Evolutionary conservation across 2,329 filamentous ascomycete genomes (phyloP).

Genomic region (Canariomyces notabilis): DNA sequence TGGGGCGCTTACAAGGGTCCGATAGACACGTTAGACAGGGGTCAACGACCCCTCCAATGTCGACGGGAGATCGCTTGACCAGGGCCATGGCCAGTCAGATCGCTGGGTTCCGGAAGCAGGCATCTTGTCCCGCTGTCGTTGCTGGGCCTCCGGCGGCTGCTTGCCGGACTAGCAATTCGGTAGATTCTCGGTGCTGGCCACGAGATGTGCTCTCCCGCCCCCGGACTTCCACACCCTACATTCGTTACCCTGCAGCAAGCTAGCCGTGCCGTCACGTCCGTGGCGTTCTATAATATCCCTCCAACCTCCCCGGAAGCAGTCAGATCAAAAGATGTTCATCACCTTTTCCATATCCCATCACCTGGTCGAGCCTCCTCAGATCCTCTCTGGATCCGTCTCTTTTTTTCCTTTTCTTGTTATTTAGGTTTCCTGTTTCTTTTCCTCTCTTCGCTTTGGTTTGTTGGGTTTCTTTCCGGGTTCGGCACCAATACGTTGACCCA

Average conservation of each 20-base stretch:
- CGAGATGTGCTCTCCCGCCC: background rate
- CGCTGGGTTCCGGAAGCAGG: slow-evolving; percentile 1
- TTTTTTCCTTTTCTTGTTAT: slow-evolving; percentile 14
- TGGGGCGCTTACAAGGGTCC: slow-evolving; percentile 24
- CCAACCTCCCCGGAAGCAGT: slow-evolving; percentile 6
- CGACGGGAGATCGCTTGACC: slow-evolving; percentile 4
- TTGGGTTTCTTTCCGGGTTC: slow-evolving; percentile 13
- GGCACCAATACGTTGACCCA: slow-evolving; percentile 8
- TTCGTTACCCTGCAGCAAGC: background rate
- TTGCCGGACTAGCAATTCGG: slow-evolving; percentile 15
- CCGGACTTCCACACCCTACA: background rate
- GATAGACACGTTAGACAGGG: slow-evolving; percentile 18
- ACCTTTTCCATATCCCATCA: slow-evolving; percentile 19
- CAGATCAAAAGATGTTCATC: slow-evolving; percentile 8
- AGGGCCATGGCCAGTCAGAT: slow-evolving; percentile 13
- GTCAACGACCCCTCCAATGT: slow-evolving; percentile 20
- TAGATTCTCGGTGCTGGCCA: slow-evolving; percentile 9
- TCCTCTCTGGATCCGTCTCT: slow-evolving; percentile 16
- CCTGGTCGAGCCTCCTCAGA: slow-evolving; percentile 12
- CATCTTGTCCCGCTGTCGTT: slow-evolving; percentile 17
- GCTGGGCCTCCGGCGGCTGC: slow-evolving; percentile 21
- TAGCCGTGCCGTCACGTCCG: slow-evolving; percentile 6
- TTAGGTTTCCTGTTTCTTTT: slow-evolving; percentile 13
- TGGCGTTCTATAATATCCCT: slow-evolving; percentile 19
- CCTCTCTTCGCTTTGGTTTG: slow-evolving; percentile 16